Evolutionary conservation across 352 stramenopile species (phyloP), one percentile per base, ranked within the genome.

Genomic region (Globisporangium camurandrum): DNA sequence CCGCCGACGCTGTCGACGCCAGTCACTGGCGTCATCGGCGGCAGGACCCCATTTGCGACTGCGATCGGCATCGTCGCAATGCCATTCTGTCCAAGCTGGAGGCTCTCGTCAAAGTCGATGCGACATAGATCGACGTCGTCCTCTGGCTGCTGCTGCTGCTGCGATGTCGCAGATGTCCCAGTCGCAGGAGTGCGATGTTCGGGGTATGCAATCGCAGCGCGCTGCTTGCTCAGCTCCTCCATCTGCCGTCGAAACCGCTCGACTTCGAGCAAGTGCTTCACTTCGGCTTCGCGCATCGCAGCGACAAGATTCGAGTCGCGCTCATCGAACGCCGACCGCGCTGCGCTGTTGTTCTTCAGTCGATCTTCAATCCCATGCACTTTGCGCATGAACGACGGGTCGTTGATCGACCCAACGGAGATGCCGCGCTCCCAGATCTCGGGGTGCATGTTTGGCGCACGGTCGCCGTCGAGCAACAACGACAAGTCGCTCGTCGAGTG

Each of bases 201-300:
- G 30, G 8, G 8, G 39, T 24, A 41, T 11, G 75, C 74, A 26
- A 85, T 84, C 20, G 76, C 78, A 23, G 74, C 73, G 31, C 79
- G 69, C 42, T 90, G 80, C 46, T 88, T 83, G 54, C 88, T 78
- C 41, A 93, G 74, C 45, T 93, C 75, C 48, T 90, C 73, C 75
- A 93, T 89, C 46, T 89, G 87, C 53, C 81, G 79, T 20, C 76
- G 68, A 33, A 89, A 89, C 0, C 75, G 75, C 57, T 90, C 78
- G 38, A 93, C 81, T 64, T 93, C 82, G 36, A 76, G 76, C 53
- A 90, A 66, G 41, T 93, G 82, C 37, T 90, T 88, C 39, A 90
- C 78, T 48, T 90, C 75, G 59, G 88, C 78, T 37, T 63, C 86
- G 39, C 77, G 74, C 37, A 91, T 88, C 19, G 71, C 77, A 14